Conservation (phyloP, 75 land plant species). For the Pinus albicaulis region DNA sequence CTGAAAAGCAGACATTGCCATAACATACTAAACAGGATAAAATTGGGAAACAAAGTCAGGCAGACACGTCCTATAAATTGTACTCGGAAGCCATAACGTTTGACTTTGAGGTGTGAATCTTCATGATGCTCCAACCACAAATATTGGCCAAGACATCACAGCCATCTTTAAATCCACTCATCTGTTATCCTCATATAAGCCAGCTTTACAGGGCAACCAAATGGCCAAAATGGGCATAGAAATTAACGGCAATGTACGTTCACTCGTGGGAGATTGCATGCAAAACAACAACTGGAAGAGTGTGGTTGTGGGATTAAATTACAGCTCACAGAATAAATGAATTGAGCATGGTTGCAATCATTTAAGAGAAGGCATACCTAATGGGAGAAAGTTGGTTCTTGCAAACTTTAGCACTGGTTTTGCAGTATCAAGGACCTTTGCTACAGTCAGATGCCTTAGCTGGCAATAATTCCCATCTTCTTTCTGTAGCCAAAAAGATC, state of each 20-base stretch:
- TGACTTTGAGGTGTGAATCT: neutral
- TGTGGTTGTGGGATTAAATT: neutral
- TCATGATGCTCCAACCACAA: slow-evolving; percentile 9
- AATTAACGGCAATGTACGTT: neutral
- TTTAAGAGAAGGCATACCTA: slow-evolving; percentile 5
- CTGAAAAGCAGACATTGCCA: neutral
- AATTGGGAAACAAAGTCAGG: neutral
- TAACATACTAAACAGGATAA: neutral
- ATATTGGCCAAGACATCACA: neutral
- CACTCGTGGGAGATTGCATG: neutral
- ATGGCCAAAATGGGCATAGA: neutral
- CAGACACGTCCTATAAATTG: neutral
- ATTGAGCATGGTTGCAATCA: neutral
- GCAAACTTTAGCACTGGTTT: slow-evolving; percentile 5
- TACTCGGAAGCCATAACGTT: neutral
- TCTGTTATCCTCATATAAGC: neutral
- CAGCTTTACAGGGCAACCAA: neutral
- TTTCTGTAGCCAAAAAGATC: no score
- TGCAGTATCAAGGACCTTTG: slow-evolving; percentile 3
- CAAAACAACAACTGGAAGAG: neutral
- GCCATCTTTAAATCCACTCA: neutral
- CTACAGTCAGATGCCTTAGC: no score
- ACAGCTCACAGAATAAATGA: neutral
- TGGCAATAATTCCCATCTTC: no score
- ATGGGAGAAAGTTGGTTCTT: slow-evolving; percentile 7